Conservation (phyloP, 2,329 filamentous ascomycete genomes). For the Trichoderma citrinoviride region DNA sequence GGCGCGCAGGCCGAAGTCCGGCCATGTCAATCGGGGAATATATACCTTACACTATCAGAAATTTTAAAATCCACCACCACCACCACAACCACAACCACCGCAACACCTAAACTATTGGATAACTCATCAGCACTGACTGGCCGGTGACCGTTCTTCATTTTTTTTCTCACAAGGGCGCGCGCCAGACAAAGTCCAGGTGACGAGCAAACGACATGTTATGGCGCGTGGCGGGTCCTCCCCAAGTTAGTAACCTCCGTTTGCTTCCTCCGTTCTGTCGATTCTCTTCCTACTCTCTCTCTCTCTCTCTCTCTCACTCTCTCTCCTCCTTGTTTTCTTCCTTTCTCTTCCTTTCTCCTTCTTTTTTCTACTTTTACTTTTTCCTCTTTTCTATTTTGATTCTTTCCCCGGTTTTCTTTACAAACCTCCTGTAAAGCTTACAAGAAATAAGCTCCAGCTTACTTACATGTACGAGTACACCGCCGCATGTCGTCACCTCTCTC, state of each 20-base stretch:
- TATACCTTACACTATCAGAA: neutral
- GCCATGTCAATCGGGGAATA: neutral
- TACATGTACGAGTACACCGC: too few species aligned
- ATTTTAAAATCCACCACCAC: neutral
- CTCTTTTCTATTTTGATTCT: neutral
- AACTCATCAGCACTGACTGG: too few species aligned
- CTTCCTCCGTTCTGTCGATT: neutral
- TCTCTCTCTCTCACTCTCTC: too few species aligned
- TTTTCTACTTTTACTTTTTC: neutral
- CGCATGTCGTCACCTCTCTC: too few species aligned
- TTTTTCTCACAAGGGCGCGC: neutral
- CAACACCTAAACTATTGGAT: too few species aligned
- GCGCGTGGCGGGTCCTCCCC: neutral
- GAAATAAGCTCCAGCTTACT: too few species aligned
- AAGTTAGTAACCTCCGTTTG: neutral
- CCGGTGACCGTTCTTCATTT: too few species aligned
- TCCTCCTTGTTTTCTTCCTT: neutral
- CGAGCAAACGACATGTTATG: neutral
- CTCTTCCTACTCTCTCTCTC: neutral
- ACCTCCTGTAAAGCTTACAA: too few species aligned
- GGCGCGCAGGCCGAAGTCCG: neutral
- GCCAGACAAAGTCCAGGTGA: neutral
- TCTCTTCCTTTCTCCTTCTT: neutral
- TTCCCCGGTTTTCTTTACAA: neutral
- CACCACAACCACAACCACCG: too few species aligned